Base-by-base conservation (phyloP, 2,329 filamentous ascomycete species). In the Pseudogymnoascus sp. region DNA sequence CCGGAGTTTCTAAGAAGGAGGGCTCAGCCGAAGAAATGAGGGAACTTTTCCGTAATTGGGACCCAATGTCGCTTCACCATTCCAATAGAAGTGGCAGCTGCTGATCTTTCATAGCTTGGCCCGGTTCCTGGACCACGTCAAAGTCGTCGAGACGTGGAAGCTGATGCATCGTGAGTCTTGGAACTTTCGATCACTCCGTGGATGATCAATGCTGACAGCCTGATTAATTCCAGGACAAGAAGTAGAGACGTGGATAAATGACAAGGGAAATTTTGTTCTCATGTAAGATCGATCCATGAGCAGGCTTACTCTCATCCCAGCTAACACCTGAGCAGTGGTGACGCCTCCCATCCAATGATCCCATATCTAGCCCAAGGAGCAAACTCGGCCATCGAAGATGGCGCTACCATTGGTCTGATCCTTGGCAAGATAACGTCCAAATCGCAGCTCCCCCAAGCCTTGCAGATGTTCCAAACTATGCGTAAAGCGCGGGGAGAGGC, bases 351-450 rank as follows among this genome's bases (percentile, higher is more conserved):
- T 69, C 82, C 84, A 0, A 87, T 87, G 84, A 74, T 88, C 2
- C 84, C 84, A 2, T 83, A 84, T 66, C 77, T 85, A 28, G 87
- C 84, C 0, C 88, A 86, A 72, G 87, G 88, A 0, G 87, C 87
- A 12, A 89, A 89, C 69, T 86, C 82, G 0, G 82, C 84, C 0
- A 77, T 90, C 1, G 87, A 90, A 70, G 88, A 90, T 61, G 87
- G 86, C 0, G 85, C 86, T 0, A 85, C 88, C 0, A 74, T 90
- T 0, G 87, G 87, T 0, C 76, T 79, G 0, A 69, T 89, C 1
- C 74, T 90, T 0, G 80, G 81, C 0, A 76, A 79, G 2, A 75
- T 87, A 8, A 73, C 76, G 35, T 72, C 72, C 0, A 79, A 76
- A 56, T 68, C 68, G 0, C 77, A 82, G 28, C 64, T 86, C 1